Evolutionary conservation across 371 early-diverging fungal genomes (phyloP).

Genomic region (Sporodiniella umbellata): DNA sequence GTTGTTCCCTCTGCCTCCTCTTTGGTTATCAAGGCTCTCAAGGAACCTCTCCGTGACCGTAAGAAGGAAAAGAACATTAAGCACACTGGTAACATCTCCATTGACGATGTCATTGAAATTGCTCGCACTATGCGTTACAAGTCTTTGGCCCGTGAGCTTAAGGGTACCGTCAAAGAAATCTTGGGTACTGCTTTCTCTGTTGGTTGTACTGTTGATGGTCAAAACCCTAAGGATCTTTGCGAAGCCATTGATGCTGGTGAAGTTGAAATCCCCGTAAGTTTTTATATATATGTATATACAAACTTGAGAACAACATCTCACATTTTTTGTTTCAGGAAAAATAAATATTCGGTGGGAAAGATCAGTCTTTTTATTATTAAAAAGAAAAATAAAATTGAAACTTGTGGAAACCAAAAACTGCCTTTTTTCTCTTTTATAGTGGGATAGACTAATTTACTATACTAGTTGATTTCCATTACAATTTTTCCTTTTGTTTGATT

Average conservation of each 20-base stretch:
- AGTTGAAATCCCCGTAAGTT: constrained; percentile 82
- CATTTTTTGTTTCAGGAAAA: constrained; percentile 83
- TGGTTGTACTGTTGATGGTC: constrained; percentile 86
- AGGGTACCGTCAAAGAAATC: constrained; percentile 98
- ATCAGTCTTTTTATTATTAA: constrained; percentile 30
- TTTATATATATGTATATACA: too few relatives aligned
- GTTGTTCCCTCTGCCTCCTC: constrained; percentile 98
- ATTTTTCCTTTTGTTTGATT: constrained; percentile 63
- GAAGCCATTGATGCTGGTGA: constrained; percentile 69
- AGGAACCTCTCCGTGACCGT: constrained; percentile 98
- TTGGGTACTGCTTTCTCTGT: constrained; percentile 92
- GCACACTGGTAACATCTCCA: constrained; percentile 90
- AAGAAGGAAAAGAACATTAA: constrained; percentile 99
- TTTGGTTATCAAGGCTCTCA: constrained; percentile 97
- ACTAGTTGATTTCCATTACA: too few relatives aligned
- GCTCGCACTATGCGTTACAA: constrained; percentile 96
- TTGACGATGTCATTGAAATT: constrained; percentile 94
- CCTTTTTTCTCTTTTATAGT: neutral
- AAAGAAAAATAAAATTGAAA: neutral
- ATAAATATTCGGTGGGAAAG: constrained; percentile 41
- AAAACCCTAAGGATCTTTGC: constrained; percentile 47
- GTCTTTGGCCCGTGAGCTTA: constrained; percentile 84
- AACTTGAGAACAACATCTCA: neutral
- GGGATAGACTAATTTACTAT: constrained; percentile 4
- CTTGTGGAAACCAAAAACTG: neutral